Evolutionary conservation across 495 filamentous ascomycete genomes (phyloP), one percentile per base, ranked within the genome.

Genomic region (Hypoxylon perforatum): DNA sequence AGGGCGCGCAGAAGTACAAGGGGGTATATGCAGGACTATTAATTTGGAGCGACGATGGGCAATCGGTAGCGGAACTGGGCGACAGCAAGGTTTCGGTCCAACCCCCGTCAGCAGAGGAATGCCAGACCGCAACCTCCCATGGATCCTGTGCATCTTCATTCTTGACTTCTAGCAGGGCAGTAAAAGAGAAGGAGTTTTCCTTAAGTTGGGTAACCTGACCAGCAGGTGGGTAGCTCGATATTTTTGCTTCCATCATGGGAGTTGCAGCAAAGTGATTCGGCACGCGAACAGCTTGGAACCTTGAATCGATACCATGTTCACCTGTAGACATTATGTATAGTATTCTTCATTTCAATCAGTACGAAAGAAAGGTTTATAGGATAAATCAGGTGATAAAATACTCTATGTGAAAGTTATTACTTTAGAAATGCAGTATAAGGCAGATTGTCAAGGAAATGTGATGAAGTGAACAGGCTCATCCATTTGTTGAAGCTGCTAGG

Each of bases 61-160:
- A 46, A 80, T 76, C 19, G 70, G 70, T 41, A 56, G 69, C 77
- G 73, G 84, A 44, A 82, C 73, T 21, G 45, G 65, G 64, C 47
- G 68, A 44, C 17, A 89, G 73, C 14, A 56, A 41, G 18, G 74
- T 74, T 63, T 85, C 83, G 38, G 67, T 56, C 87, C 88, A 90
- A 30, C 82, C 67, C 4, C 67, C 61, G 15, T 74, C 75, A 15
- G 65, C 62, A 48, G 86, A 82, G 22, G 91, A 90, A 69, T 93
- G 86, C 92, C 92, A 96, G 1, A 96, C 78, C 30, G 88, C 82
- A 5, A 90, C 83, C 70, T 95, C 84, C 90, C 91, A 96, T 38
- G 76, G 59, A 63, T 89, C 83, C 6, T 84, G 70, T 1, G 80
- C 80, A 30, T 86, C 81, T 49, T 76, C 78, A 33, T 71, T 81